Evolutionary conservation across 225 moss, liverwort and hornwort species (phyloP), one percentile per base, ranked within the genome.

Genomic region (Marchantia polymorpha): DNA sequence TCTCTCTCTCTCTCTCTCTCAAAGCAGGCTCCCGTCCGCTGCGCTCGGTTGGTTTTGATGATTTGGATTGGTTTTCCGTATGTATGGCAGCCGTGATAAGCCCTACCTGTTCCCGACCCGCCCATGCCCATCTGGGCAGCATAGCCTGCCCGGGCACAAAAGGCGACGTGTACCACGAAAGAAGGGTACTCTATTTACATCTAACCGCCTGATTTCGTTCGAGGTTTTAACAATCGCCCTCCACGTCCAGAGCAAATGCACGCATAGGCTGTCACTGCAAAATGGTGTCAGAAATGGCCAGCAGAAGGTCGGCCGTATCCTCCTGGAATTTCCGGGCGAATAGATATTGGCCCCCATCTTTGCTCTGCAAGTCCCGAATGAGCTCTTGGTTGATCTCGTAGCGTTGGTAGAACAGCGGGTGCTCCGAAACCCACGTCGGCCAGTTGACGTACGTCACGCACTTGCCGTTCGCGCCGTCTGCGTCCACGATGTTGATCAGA

Each of bases 351-450:
- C 81, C 80, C 26, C 12, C 78, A 66, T 83, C 61, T 58, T 72
- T 78, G 55, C 30, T 47, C 65, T 83, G 84, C n/a, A 88, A 65
- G 47, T 83, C 50, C 52, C 0, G 12, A 49, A 88, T 81, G 15
- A 83, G 59, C n/a, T 49, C 25, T 48, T 26, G 46, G 30, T 58
- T 84, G 3, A 88, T 63, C 2, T 83, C 53, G 10, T 74, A 50
- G 5, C 51, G 27, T 6, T 67, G 16, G 49, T 83, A 88, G 49
- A 75, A 70, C 16, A 82, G 29, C 2, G 87, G 87, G 69, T 85
- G 87, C 70, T 88, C 87, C 14, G 87, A 78, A 22, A 82, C 81
- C 51, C 73, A 88, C 2, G 82, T 66, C 8, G 87, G 87, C 87
- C 87, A 88, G 22, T 70, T 51, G 55, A 88, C 87, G 70, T 74